Evolutionary conservation across 2,329 filamentous ascomycete genomes (phyloP), one percentile per base, ranked within the genome.

Genomic region (Trichoderma sp.): DNA sequence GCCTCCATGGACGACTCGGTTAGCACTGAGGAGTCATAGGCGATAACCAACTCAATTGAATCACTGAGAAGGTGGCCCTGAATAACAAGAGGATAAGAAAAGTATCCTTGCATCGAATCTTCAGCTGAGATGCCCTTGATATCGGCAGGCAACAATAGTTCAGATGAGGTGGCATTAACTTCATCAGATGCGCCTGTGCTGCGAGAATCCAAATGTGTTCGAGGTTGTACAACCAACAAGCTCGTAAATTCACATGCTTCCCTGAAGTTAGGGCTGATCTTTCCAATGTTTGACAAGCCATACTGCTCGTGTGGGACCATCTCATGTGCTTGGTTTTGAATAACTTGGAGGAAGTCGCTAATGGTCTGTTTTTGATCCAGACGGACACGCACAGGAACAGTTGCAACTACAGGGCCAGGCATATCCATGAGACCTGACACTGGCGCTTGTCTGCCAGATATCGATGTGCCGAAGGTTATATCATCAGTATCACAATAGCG

Each of bases 221-320:
- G 29, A 4, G 74, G 74, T 1, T 75, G 74, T 3, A 75, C 68
- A 31, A 73, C 74, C 33, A 75, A 18, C 14, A 75, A 62, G 16
- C 67, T 75, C 16, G 65, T 72, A 18, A 75, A 75, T 6, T 73
- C 56, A 21, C 67, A 72, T 3, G 68, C 68, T 41, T 73, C 60
- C 3, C 33, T 72, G 3, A 73, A 33, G 16, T 73, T 50, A 16
- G 67, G 4, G 45, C 4, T 59, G 11, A 75, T 73, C 45, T 75
- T 75, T 6, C 67, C 71, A 50, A 75, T 75, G 33, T 60, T 75
- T 11, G 71, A 75, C 24, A 80, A 75, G 3, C 79, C 78, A 16
- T 74, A 68, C 18, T 80, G 79, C 35, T 80, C 79, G 33, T 78
- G 77, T 2, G 79, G 77, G n/a, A 80, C 78, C 77, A 79, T 79